Percentiles rank a stretch among this genome's conserved stretches.
These are phyloP conservation scores for Eucalyptus polybractea DNA, from an alignment of 345 rosid genomes.

Conservation along the genomic window DNA sequence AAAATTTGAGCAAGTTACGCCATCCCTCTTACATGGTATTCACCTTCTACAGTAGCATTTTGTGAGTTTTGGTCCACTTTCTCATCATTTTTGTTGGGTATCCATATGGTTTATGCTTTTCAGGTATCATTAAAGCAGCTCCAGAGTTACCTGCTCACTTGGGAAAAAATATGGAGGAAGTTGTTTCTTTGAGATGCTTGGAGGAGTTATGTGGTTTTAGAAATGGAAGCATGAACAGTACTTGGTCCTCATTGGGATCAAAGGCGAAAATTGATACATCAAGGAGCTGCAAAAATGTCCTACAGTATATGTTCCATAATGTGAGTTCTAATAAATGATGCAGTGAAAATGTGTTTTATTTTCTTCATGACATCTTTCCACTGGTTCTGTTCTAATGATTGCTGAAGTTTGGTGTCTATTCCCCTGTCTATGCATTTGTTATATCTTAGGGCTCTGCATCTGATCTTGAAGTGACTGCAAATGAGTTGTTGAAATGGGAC, in stretches of 20 bases:
- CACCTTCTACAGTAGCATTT: neutral
- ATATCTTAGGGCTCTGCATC: constrained; percentile 11
- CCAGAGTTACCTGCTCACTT: constrained; percentile 14
- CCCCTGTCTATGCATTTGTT: neutral
- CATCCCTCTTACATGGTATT: constrained; percentile 29
- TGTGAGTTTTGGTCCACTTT: neutral
- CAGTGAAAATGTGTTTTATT: neutral
- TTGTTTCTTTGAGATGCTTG: constrained; percentile 46
- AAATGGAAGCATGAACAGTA: neutral
- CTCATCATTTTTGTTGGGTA: neutral
- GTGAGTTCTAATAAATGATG: constrained; percentile 2
- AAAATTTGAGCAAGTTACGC: constrained; percentile 12
- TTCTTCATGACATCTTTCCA: neutral
- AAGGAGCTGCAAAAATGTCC: constrained; percentile 31
- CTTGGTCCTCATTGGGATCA: neutral
- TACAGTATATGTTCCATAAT: constrained; percentile 14
- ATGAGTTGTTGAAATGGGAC: constrained; percentile 34
- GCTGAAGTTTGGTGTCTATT: neutral
- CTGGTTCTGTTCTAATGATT: neutral
- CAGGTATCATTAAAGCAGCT: constrained; percentile 33
- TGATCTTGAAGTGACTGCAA: constrained; percentile 12
- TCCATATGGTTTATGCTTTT: neutral
- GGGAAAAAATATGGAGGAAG: constrained; percentile 23
- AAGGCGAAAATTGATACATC: constrained; percentile 15
- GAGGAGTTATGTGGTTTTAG: constrained; percentile 26